Conservation (phyloP, 2,329 filamentous ascomycete genomes). For the Aspergillus fructus region DNA sequence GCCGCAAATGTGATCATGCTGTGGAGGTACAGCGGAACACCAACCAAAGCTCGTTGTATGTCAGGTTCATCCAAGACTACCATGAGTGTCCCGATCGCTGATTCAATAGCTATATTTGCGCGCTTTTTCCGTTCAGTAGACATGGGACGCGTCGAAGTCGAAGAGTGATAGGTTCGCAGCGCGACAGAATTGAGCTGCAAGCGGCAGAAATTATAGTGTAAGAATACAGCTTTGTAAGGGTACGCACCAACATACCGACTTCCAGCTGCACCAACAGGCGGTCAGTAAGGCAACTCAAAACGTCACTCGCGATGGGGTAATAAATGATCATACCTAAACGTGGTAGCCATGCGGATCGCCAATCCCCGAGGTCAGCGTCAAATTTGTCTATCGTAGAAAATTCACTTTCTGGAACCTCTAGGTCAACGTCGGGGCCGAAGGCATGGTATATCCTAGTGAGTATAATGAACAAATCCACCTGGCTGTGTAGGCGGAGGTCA, state of each 20-base stretch:
- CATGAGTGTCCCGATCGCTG: slow-evolving; percentile 43
- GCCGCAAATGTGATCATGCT: slow-evolving; percentile 50
- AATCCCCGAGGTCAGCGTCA: slow-evolving; percentile 40
- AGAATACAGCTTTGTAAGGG: slow-evolving; percentile 50
- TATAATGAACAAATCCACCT: slow-evolving; percentile 46
- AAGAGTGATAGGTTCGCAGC: slow-evolving; percentile 46
- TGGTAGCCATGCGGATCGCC: slow-evolving; percentile 37
- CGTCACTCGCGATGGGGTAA: background rate
- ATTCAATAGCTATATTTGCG: slow-evolving; percentile 45
- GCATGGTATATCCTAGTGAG: slow-evolving; percentile 46
- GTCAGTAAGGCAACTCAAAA: background rate
- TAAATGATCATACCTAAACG: slow-evolving; percentile 30
- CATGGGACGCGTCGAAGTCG: slow-evolving; percentile 37
- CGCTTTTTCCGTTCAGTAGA: slow-evolving; percentile 46
- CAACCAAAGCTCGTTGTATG: slow-evolving; percentile 43
- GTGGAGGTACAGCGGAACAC: slow-evolving; percentile 47
- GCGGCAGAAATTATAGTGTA: slow-evolving; percentile 54
- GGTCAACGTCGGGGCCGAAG: slow-evolving; percentile 44
- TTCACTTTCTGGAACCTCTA: slow-evolving; percentile 41
- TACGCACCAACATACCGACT: slow-evolving; percentile 50
- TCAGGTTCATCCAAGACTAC: slow-evolving; percentile 45
- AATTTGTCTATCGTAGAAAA: slow-evolving; percentile 42
- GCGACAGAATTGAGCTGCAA: slow-evolving; percentile 53
- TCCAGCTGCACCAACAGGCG: slow-evolving; percentile 32
- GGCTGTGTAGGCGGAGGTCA: slow-evolving; percentile 40